Evolutionary conservation across 192 early-diverging fungal species (phyloP).

Genomic region (Coemansia sp.): DNA sequence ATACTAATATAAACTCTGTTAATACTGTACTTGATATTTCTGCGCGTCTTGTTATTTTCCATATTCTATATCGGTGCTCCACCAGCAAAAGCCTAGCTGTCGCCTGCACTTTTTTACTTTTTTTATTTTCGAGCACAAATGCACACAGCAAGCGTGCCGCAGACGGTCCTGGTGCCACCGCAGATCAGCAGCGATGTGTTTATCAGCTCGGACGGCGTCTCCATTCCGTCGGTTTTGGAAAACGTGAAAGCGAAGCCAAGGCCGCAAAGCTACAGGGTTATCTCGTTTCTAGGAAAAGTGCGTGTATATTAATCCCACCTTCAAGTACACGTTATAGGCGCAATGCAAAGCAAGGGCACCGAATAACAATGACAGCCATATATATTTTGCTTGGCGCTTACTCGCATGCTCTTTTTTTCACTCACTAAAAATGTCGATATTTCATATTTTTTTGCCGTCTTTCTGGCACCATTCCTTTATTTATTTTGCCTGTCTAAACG

Average conservation of each 20-base stretch:
- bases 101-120: no score
- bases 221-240: constrained; percentile 30
- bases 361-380: not conserved
- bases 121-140: not conserved
- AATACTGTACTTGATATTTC: constrained; percentile 9
- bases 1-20: no score
- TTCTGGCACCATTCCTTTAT: no score
- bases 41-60: no score
- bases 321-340: not conserved
- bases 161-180: not conserved
- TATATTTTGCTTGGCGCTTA: not conserved
- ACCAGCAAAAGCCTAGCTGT: no score
- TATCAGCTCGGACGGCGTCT: constrained; percentile 38
- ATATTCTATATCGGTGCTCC: no score
- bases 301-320: not conserved
- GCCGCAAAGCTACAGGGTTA: constrained; percentile 22
- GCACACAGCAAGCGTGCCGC: not conserved
- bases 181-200: constrained; percentile 23
- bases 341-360: not conserved
- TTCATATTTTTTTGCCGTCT: not conserved
- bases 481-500: constrained; percentile 2
- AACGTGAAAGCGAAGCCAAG: constrained; percentile 25
- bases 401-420: not conserved
- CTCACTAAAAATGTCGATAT: not conserved
- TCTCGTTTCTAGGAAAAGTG: constrained; percentile 43